Conservation (phyloP, 805 yeast species). For the Starmerella roubikii region DNA sequence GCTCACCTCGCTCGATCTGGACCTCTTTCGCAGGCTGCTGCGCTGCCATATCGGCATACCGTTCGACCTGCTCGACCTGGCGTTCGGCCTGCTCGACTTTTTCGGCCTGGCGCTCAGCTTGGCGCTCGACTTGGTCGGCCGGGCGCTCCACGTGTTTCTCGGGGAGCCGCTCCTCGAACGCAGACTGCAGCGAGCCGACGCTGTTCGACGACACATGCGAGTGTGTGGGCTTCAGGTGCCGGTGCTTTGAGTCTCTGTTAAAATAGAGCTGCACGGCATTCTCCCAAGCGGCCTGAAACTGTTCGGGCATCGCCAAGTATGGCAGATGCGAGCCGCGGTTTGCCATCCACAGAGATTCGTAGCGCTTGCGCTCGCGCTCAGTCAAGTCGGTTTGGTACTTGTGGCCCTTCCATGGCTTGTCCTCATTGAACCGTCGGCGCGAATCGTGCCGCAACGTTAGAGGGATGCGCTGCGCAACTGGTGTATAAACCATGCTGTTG, state of each 20-base stretch:
- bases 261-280: conserved; percentile 1
- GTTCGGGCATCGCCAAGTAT: conserved; percentile 8
- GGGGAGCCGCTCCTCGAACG: no score
- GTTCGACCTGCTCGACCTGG: background rate
- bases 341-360: conserved; percentile 89
- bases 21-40: background rate
- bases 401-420: conserved; percentile 91
- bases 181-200: background rate
- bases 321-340: conserved; percentile 44
- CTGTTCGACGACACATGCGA: background rate
- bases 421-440: conserved; percentile 52
- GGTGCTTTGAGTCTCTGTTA: conserved; percentile 1
- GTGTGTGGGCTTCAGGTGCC: background rate
- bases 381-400: conserved; percentile 36
- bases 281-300: conserved; percentile 10
- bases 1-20: background rate
- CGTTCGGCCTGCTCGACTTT: background rate
- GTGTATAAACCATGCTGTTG: background rate
- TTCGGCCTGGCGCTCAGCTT: no score
- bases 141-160: background rate
- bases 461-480: conserved; percentile 4
- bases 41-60: background rate
- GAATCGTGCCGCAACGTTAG: conserved; percentile 28
- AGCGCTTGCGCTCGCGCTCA: conserved; percentile 62
- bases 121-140: background rate